Evolutionary conservation across 2,329 filamentous ascomycete genomes (phyloP).

Genomic region (Penicillium sp.): DNA sequence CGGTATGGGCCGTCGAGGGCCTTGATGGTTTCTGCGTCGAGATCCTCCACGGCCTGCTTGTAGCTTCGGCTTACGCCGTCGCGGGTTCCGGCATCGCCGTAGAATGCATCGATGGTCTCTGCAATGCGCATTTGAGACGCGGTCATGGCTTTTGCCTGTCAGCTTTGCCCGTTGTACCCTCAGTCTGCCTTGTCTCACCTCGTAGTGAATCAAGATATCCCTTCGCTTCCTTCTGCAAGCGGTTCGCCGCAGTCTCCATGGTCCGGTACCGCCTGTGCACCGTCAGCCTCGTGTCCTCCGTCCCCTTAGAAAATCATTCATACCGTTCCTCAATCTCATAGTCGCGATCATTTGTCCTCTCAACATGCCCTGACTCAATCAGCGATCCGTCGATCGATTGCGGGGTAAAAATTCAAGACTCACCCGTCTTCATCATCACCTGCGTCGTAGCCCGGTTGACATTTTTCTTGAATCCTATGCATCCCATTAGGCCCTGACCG

Average conservation of each 20-base stretch:
- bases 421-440: conserved; percentile 99
- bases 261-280: conserved; percentile 82
- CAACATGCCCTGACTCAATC: conserved; percentile 72
- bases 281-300: conserved; percentile 16
- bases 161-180: background rate
- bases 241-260: conserved; percentile 91
- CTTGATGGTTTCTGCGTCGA: conserved; percentile 98
- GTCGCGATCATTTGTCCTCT: conserved; percentile 97
- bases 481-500: background rate
- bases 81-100: conserved; percentile 90
- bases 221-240: conserved; percentile 96
- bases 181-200: conserved; percentile 54
- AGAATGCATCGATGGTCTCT: conserved; percentile 98
- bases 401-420: conserved; percentile 25
- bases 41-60: conserved; percentile 96
- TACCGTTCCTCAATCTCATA: conserved; percentile 96
- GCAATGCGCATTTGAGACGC: conserved; percentile 99
- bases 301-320: conserved; percentile 15
- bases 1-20: conserved; percentile 94
- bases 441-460: conserved; percentile 98
- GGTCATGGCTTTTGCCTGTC: conserved; percentile 76
- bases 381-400: conserved; percentile 14
- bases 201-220: conserved; percentile 94
- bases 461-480: conserved; percentile 89
- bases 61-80: conserved; percentile 96